Percentiles rank a stretch among this genome's conserved stretches.
Evolutionary conservation across 805 yeast species (phyloP).

Genomic region (Candida krabiensis): DNA sequence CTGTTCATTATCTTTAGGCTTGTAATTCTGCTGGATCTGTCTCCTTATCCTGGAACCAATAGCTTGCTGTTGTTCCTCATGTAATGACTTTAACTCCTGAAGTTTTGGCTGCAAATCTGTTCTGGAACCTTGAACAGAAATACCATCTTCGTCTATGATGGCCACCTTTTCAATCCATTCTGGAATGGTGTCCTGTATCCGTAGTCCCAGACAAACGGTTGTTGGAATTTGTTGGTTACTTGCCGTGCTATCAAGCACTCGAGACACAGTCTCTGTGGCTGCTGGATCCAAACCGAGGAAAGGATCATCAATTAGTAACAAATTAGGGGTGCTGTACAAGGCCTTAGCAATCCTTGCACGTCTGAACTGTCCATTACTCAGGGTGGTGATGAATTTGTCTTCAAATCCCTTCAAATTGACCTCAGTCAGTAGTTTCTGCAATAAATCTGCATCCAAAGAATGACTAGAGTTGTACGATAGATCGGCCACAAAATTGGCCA

Average conservation of each 20-base stretch:
- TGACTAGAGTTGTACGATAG: slow-evolving; percentile 47
- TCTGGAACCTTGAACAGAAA: slow-evolving; percentile 49
- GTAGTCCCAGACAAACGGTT: slow-evolving; percentile 68
- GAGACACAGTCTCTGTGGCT: slow-evolving; percentile 61
- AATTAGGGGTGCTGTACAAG: slow-evolving; percentile 59
- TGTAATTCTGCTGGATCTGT: slow-evolving; percentile 11
- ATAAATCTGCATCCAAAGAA: slow-evolving; percentile 34
- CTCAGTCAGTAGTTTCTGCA: slow-evolving; percentile 43
- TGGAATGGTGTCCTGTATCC: slow-evolving; percentile 76
- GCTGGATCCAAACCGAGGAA: slow-evolving; percentile 85
- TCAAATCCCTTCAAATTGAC: slow-evolving; percentile 58
- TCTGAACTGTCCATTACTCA: slow-evolving; percentile 93
- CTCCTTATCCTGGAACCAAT: slow-evolving; percentile 13
- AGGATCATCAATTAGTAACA: slow-evolving; percentile 85
- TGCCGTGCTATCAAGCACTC: slow-evolving; percentile 39
- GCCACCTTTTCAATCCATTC: slow-evolving; percentile 77
- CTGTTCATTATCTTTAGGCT: slow-evolving; percentile 2
- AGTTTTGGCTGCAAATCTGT: slow-evolving; percentile 28
- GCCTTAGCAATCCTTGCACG: slow-evolving; percentile 85
- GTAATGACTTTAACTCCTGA: slow-evolving; percentile 21
- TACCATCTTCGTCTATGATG: slow-evolving; percentile 55
- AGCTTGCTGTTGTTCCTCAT: slow-evolving; percentile 22
- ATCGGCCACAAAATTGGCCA: slow-evolving; percentile 59
- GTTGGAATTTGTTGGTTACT: slow-evolving; percentile 32
- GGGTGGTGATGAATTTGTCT: slow-evolving; percentile 77